Evolutionary conservation across 2,329 filamentous ascomycete genomes (phyloP), one percentile per base, ranked within the genome.

Genomic region (Exophiala sp.): DNA sequence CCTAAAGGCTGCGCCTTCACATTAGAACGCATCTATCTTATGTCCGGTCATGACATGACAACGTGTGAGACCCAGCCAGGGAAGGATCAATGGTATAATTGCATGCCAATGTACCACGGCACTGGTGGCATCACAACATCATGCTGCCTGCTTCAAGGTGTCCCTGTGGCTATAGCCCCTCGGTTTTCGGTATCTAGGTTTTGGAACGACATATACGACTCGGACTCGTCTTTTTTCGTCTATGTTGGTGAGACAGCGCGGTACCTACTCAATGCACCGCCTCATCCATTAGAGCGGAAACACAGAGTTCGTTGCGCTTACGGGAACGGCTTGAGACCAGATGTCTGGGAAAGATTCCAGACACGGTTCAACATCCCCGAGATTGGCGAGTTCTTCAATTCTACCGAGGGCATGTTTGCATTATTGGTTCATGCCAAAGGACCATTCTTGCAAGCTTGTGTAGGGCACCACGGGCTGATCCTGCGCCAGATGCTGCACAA

Each of bases 101-200:
- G 83, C 65, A 89, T 89, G 85, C 85, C 80, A 0, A 69, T 87
- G 24, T 89, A 88, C 62, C 86, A 90, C 64, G 85, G 84, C 11
- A 89, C 86, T 0, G 85, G 85, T 5, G 78, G 78, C 14, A 79
- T 85, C 27, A 73, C 71, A 4, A 73, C 76, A 24, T 73, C 83
- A 44, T 68, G 67, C 3, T 78, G 77, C 59, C 67, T 87, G 53
- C 24, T 55, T 3, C 52, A 55, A 2, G 77, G 80, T 2, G 55
- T 76, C 0, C 60, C 63, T 6, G 58, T 73, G 3, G 69, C 69
- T 0, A 60, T 73, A 1, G 70, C 65, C 0, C 68, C 65, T 9
- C 67, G 65, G 13, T 62, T 62, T 44, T 61, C 58, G 14, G 60
- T 60, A n/a, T 60, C 57, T 5, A 48, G 51, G 11, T 62, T 60